phyloP scores from a whole-genome alignment of 306 rosid species.

The Inga leiocalycina region DNA sequence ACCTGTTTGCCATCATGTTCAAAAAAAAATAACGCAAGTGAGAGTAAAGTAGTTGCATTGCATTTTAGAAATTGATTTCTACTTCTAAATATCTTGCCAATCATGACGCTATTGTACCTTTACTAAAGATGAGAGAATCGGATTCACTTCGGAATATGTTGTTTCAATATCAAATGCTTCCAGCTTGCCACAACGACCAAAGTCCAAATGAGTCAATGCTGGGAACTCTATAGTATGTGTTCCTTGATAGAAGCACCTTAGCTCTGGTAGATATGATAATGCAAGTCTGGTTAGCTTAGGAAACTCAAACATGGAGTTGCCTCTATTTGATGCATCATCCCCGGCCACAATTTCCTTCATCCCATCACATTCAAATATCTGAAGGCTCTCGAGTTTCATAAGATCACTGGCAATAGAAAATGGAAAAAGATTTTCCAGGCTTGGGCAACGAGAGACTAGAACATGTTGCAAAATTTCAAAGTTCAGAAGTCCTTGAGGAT shows the following conservation, averaged over 20 bases:
- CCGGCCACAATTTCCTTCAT: background rate
- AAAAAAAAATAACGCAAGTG: background rate
- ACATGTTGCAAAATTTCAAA: background rate
- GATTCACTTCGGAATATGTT: background rate
- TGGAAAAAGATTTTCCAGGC: background rate
- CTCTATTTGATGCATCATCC: too few relatives aligned
- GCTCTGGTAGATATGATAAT: background rate
- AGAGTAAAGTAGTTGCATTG: too few relatives aligned
- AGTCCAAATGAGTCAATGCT: background rate
- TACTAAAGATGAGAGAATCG: background rate
- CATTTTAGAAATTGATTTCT: too few relatives aligned
- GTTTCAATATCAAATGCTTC: background rate
- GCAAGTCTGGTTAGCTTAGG: background rate
- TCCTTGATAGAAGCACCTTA: background rate
- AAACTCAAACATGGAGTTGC: background rate
- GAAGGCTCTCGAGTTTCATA: background rate
- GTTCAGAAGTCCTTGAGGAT: slow-evolving; percentile 24
- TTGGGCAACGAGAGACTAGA: background rate
- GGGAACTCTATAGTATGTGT: slow-evolving; percentile 1
- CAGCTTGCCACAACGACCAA: background rate
- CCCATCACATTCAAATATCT: fast-evolving
- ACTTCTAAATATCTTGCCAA: background rate
- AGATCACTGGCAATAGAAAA: slow-evolving; percentile 28
- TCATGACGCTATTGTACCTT: slow-evolving; percentile 14
- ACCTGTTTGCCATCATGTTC: background rate